Conservation (phyloP, 495 filamentous ascomycete species). For the Haplographium delicatum region DNA sequence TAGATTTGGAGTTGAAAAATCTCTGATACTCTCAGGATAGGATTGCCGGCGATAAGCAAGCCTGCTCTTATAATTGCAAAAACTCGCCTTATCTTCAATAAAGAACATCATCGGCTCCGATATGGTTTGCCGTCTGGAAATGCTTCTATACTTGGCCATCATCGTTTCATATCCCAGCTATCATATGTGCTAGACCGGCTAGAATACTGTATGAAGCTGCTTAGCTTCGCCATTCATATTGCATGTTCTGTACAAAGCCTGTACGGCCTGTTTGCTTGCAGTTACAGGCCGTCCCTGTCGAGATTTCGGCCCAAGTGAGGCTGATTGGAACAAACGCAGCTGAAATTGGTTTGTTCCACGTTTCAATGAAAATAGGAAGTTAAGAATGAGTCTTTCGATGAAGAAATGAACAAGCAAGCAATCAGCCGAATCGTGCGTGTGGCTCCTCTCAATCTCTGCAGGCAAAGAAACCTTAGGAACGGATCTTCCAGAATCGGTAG, state of each 20-base stretch:
- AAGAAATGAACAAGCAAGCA: conserved; percentile 1
- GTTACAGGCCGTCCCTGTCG: conserved; percentile 14
- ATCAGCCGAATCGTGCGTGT: background rate
- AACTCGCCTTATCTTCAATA: conserved; percentile 6
- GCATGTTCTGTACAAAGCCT: background rate
- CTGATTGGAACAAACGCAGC: conserved; percentile 16
- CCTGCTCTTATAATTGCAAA: conserved; percentile 7
- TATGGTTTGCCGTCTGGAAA: conserved; percentile 1
- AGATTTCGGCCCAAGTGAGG: conserved; percentile 13
- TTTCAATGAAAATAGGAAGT: conserved; percentile 2
- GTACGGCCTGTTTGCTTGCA: conserved; percentile 19
- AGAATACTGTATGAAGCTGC: conserved; percentile 4
- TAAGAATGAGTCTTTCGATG: conserved; percentile 2
- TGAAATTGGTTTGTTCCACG: conserved; percentile 17
- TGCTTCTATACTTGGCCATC: conserved; percentile 3
- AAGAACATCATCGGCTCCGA: background rate
- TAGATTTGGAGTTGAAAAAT: no score
- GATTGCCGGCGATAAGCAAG: no score
- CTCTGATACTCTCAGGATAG: no score
- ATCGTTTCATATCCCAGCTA: conserved; percentile 1
- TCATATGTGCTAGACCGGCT: conserved; percentile 12
- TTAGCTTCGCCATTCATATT: background rate
- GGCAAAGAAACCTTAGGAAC: background rate
- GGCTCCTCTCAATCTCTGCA: conserved; percentile 10
- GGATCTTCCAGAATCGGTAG: conserved; percentile 9